A percentile compares a stretch with the other conserved stretches of the same genome.
Conservation (phyloP, 192 early-diverging fungal genomes). For the Chytriomyces hyalinus region DNA sequence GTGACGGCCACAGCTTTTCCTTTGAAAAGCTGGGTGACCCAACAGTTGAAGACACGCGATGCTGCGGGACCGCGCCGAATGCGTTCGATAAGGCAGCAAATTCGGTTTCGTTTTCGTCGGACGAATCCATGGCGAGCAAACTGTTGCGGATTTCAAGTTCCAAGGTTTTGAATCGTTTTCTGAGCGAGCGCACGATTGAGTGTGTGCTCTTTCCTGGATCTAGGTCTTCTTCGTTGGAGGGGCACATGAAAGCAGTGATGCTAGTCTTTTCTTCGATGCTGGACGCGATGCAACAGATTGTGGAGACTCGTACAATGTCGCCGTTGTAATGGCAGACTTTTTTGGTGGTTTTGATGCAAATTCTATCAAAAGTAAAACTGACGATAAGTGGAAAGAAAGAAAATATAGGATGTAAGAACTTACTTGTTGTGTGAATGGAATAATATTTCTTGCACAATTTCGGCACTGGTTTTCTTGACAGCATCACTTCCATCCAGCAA, state of each 20-base stretch:
- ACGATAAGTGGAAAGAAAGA: background rate
- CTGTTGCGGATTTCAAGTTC: background rate
- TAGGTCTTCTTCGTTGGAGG: background rate
- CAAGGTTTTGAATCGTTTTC: background rate
- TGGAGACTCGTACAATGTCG: background rate
- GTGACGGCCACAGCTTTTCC: conserved; percentile 5
- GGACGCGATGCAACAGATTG: background rate
- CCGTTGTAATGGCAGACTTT: background rate
- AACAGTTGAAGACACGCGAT: no score
- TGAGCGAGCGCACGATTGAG: background rate
- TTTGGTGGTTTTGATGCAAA: conserved; percentile 6
- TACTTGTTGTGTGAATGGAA: no score
- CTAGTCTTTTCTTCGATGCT: background rate
- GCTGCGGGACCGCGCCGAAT: no score
- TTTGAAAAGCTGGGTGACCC: no score
- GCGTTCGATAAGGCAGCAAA: background rate
- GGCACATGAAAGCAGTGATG: background rate
- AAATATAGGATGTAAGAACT: no score
- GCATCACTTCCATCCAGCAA: background rate
- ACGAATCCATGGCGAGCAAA: background rate
- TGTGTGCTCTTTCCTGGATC: background rate
- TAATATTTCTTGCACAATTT: background rate
- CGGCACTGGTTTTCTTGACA: background rate
- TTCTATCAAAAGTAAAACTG: background rate
- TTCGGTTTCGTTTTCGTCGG: background rate